Evolutionary conservation across 2,329 filamentous ascomycete species (phyloP).

Genomic region (Pestalotiopsis sp.): DNA sequence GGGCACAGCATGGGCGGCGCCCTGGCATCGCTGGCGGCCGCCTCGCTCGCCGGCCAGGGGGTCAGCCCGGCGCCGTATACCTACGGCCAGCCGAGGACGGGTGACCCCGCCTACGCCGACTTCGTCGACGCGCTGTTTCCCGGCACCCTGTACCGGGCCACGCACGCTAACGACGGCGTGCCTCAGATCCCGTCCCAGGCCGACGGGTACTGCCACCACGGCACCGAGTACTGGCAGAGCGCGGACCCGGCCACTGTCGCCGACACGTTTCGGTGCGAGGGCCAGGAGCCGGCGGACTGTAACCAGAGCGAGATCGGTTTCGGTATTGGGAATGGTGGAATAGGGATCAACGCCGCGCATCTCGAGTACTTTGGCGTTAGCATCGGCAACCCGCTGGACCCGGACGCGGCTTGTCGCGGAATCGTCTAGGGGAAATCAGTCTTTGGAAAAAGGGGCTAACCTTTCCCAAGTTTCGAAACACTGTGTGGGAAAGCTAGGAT

Average conservation of each 20-base stretch:
- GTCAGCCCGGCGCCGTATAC: conserved; percentile 43
- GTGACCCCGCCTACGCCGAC: conserved; percentile 36
- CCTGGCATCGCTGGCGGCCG: conserved; percentile 44
- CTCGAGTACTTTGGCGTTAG: conserved; percentile 5
- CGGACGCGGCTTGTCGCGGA: conserved; percentile 4
- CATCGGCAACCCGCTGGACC: conserved; percentile 4
- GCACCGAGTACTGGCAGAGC: conserved; percentile 47
- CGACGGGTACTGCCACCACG: conserved; percentile 48
- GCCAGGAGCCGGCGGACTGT: conserved; percentile 10
- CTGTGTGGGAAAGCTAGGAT: too few relatives aligned
- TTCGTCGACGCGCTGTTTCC: conserved; percentile 34
- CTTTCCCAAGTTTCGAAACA: too few relatives aligned
- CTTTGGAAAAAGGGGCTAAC: neutral
- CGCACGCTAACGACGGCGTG: conserved; percentile 50
- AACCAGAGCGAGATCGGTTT: conserved; percentile 10
- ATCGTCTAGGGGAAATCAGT: neutral
- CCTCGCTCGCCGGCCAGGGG: conserved; percentile 32
- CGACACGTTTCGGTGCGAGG: conserved; percentile 6
- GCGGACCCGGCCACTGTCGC: neutral
- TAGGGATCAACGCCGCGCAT: conserved; percentile 9
- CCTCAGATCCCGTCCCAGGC: conserved; percentile 46
- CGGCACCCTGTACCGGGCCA: conserved; percentile 42
- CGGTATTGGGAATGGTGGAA: conserved; percentile 6
- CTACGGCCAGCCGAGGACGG: conserved; percentile 49
- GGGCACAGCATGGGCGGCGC: conserved; percentile 52